Conservation (phyloP, 257 asterid species). For the Perilla frutescens region DNA sequence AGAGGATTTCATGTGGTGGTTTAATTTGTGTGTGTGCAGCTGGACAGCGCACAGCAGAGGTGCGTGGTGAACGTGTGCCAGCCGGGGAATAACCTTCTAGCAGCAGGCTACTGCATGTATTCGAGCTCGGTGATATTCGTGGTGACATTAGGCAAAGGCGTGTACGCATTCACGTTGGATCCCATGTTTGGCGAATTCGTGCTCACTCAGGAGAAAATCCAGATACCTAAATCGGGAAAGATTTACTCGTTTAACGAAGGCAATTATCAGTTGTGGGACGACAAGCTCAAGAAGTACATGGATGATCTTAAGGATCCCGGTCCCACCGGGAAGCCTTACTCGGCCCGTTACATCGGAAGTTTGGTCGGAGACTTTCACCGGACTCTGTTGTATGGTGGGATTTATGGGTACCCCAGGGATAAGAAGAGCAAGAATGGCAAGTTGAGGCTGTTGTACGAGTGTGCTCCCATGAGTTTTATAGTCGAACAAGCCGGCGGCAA, state of each 20-base stretch:
- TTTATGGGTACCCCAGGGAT: slow-evolving; percentile 86
- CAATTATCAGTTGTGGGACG: slow-evolving; percentile 92
- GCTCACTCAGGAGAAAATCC: slow-evolving; percentile 71
- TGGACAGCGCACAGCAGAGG: slow-evolving; percentile 54
- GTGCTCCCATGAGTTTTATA: slow-evolving; percentile 95
- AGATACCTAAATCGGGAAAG: slow-evolving; percentile 84
- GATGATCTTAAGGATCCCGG: slow-evolving; percentile 94
- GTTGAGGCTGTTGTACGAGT: slow-evolving; percentile 88
- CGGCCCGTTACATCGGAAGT: slow-evolving; percentile 87
- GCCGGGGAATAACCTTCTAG: slow-evolving; percentile 85
- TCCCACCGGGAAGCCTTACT: slow-evolving; percentile 89
- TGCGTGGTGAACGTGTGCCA: slow-evolving; percentile 91
- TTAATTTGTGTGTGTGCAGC: slow-evolving; percentile 47
- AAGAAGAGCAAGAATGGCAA: slow-evolving; percentile 89
- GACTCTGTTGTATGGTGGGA: slow-evolving; percentile 85
- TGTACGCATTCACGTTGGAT: slow-evolving; percentile 77
- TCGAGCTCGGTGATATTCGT: slow-evolving; percentile 88
- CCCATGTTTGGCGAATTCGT: slow-evolving; percentile 96
- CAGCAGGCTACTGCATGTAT: slow-evolving; percentile 97
- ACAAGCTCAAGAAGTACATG: slow-evolving; percentile 78
- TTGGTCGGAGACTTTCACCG: slow-evolving; percentile 93
- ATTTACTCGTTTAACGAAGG: slow-evolving; percentile 92
- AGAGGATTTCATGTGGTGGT: too few species aligned
- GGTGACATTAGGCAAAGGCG: slow-evolving; percentile 80
- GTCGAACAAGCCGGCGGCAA: slow-evolving; percentile 98